Percentiles rank a stretch among this genome's conserved stretches.
phyloP scores from a whole-genome alignment of 345 rosid species.

The Eutrema heterophyllum region DNA sequence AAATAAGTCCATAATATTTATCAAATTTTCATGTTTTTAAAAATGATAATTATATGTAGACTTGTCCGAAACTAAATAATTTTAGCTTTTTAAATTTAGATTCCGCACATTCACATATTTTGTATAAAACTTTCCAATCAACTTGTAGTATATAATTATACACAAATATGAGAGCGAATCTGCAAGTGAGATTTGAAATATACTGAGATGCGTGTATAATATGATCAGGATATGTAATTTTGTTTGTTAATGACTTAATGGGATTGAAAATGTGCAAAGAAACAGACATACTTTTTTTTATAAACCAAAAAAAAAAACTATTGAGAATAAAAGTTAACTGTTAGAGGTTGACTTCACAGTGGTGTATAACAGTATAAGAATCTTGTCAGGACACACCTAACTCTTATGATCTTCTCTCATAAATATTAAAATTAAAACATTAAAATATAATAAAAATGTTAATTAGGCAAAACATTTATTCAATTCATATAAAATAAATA shows the following conservation, averaged over 20 bases:
- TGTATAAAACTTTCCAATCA: neutral
- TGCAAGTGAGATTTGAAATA: conserved; percentile 15
- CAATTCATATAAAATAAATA: neutral
- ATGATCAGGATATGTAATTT: neutral
- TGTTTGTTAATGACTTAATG: no score
- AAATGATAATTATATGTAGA: neutral
- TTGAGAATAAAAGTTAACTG: neutral
- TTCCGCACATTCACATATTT: neutral
- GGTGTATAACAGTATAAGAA: conserved; percentile 3
- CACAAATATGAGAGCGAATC: neutral
- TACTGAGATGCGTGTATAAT: neutral
- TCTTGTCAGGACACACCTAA: conserved; percentile 2
- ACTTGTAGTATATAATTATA: neutral
- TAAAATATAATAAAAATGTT: neutral
- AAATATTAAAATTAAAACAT: neutral
- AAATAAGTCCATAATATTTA: neutral
- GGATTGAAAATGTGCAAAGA: conserved; percentile 9
- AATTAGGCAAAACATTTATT: neutral
- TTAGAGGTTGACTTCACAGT: conserved; percentile 22
- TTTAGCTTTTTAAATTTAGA: neutral
- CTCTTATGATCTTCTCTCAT: neutral
- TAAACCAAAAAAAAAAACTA: neutral
- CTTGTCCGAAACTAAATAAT: neutral
- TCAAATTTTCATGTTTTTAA: neutral
- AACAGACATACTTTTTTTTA: conserved; percentile 5